Evolutionary conservation across 371 early-diverging fungal species (phyloP).

Genomic region (Rhizopus stolonifer): DNA sequence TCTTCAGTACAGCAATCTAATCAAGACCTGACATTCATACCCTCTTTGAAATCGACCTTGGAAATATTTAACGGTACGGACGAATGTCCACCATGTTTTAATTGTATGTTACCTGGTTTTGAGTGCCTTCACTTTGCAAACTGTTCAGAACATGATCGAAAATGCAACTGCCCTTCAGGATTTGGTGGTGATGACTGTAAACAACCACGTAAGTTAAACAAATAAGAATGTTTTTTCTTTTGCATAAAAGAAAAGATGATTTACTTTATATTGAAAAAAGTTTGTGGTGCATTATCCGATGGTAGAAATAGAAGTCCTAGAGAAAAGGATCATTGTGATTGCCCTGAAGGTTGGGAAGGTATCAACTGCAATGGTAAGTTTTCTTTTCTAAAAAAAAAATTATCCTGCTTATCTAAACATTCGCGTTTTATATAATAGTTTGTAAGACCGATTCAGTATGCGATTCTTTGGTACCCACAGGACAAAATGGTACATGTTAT

Average conservation of each 20-base stretch:
- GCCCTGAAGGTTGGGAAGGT: slow-evolving; percentile 89
- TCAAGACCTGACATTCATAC: not conserved
- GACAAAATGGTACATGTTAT: slow-evolving; percentile 83
- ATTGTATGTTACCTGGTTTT: slow-evolving; percentile 74
- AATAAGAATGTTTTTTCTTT: too few species aligned
- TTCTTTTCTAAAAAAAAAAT: too few species aligned
- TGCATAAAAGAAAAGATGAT: not conserved
- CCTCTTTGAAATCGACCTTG: not conserved
- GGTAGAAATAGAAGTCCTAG: slow-evolving; percentile 64
- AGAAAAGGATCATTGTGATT: slow-evolving; percentile 62
- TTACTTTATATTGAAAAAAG: slow-evolving; percentile 32
- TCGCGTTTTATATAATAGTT: slow-evolving; percentile 44
- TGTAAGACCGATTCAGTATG: slow-evolving; percentile 79
- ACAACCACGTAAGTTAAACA: slow-evolving; percentile 68
- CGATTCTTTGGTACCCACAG: slow-evolving; percentile 70
- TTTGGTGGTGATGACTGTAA: slow-evolving; percentile 91
- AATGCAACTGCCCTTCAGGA: slow-evolving; percentile 83
- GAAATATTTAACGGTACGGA: slow-evolving; percentile 6
- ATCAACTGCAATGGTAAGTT: slow-evolving; percentile 85
- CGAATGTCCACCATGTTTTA: slow-evolving; percentile 84
- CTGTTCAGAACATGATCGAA: slow-evolving; percentile 77
- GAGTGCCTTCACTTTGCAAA: slow-evolving; percentile 79
- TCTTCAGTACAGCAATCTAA: not conserved
- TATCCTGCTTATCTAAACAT: too few species aligned
- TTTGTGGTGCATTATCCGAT: slow-evolving; percentile 70